Conservation (phyloP, 192 early-diverging fungal genomes). For the Phycomyces blakesleeanus region DNA sequence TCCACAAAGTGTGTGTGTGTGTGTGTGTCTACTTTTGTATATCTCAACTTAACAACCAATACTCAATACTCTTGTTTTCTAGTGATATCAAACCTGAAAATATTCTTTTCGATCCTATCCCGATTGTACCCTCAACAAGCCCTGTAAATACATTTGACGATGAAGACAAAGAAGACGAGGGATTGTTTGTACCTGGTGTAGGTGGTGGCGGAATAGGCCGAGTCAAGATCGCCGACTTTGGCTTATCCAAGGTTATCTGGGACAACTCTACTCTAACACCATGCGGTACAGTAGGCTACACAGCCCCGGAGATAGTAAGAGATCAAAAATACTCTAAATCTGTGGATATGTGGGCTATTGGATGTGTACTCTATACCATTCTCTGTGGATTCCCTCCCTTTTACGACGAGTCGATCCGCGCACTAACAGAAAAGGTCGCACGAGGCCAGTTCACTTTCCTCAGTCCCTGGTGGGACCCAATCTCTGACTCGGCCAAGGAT, state of each 20-base stretch:
- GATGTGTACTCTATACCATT: slow-evolving; percentile 82
- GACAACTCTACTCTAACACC: slow-evolving; percentile 83
- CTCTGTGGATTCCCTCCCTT: slow-evolving; percentile 81
- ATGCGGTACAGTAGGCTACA: slow-evolving; percentile 90
- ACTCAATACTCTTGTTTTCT: background rate
- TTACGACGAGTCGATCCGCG: slow-evolving; percentile 75
- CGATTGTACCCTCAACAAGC: slow-evolving; percentile 46
- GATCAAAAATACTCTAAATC: slow-evolving; percentile 75
- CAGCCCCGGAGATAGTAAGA: slow-evolving; percentile 88
- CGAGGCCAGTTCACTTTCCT: slow-evolving; percentile 83
- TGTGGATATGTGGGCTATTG: slow-evolving; percentile 86
- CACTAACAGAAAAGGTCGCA: slow-evolving; percentile 81
- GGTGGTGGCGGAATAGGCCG: slow-evolving; percentile 81
- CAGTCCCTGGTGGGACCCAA: slow-evolving; percentile 89
- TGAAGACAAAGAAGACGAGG: slow-evolving; percentile 71
- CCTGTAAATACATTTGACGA: slow-evolving; percentile 39
- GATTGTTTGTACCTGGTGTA: slow-evolving; percentile 63
- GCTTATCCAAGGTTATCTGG: slow-evolving; percentile 83
- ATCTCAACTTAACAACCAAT: background rate
- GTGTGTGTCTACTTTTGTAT: slow-evolving; percentile 9
- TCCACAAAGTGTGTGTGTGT: too few species aligned
- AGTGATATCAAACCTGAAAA: slow-evolving; percentile 96
- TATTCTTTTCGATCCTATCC: slow-evolving; percentile 72
- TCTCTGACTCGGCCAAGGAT: slow-evolving; percentile 71
- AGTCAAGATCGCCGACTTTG: slow-evolving; percentile 89